A percentile compares a stretch with the other conserved stretches of the same genome.
These are phyloP conservation scores for Achaetomiella virescens DNA, from an alignment of 495 filamentous ascomycete species.

Conservation along the genomic window DNA sequence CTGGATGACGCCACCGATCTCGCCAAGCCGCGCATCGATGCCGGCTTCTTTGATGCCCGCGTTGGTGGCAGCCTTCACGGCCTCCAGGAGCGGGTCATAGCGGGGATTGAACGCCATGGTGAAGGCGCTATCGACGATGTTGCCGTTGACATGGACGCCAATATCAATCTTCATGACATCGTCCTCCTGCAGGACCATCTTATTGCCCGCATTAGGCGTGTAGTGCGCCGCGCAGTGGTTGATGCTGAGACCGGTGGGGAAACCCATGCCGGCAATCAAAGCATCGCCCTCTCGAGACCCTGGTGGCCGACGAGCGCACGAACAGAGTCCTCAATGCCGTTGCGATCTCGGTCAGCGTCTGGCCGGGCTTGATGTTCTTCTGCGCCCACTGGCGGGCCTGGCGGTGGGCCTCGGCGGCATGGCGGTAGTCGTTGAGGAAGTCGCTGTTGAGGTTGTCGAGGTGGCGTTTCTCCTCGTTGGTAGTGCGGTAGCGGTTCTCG, in stretches of 20 bases:
- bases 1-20: slow-evolving; percentile 73
- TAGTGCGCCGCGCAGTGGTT: slow-evolving; percentile 89
- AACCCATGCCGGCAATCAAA: slow-evolving; percentile 76
- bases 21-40: slow-evolving; percentile 71
- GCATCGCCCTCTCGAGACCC: slow-evolving; percentile 74
- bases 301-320: slow-evolving; percentile 71
- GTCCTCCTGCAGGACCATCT: slow-evolving; percentile 68
- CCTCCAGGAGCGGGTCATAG: slow-evolving; percentile 75
- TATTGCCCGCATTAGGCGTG: slow-evolving; percentile 86
- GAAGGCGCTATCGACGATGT: slow-evolving; percentile 90
- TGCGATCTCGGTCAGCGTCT: slow-evolving; percentile 75
- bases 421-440: slow-evolving; percentile 79
- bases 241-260: slow-evolving; percentile 79
- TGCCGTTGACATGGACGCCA: slow-evolving; percentile 82
- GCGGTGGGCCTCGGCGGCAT: slow-evolving; percentile 81
- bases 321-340: slow-evolving; percentile 80
- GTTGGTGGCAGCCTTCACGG: slow-evolving; percentile 82
- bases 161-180: slow-evolving; percentile 95
- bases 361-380: slow-evolving; percentile 73
- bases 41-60: slow-evolving; percentile 79
- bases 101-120: slow-evolving; percentile 81
- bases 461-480: slow-evolving; percentile 81
- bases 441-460: slow-evolving; percentile 77
- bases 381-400: slow-evolving; percentile 81
- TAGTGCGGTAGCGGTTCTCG: slow-evolving; percentile 77